These are phyloP conservation scores for Komagataella pastoris DNA, from an alignment of 805 yeast genomes.

Conservation along the genomic window DNA sequence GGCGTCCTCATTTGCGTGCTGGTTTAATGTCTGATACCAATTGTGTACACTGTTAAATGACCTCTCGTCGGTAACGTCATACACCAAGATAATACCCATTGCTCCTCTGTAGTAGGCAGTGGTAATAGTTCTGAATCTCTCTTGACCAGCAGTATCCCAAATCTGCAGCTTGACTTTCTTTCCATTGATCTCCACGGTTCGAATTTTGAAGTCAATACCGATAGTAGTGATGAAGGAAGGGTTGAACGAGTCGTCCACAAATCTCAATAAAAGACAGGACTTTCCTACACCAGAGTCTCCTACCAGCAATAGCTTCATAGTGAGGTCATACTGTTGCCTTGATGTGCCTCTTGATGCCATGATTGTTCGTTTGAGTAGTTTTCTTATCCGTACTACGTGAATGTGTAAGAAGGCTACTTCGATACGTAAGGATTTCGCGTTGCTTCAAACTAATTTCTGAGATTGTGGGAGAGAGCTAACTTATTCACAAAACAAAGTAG, in stretches of 20 bases:
- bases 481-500: background rate
- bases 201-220: slow-evolving; percentile 95
- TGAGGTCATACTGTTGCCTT: slow-evolving; percentile 67
- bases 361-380: background rate
- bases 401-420: background rate
- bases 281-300: slow-evolving; percentile 90
- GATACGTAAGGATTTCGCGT: background rate
- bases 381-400: background rate
- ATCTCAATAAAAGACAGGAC: slow-evolving; percentile 81
- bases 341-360: slow-evolving; percentile 52
- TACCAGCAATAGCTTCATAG: slow-evolving; percentile 82
- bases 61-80: slow-evolving; percentile 80
- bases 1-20: slow-evolving; percentile 94
- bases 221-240: slow-evolving; percentile 95
- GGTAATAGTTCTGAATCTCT: slow-evolving; percentile 86
- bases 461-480: background rate
- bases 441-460: background rate
- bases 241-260: slow-evolving; percentile 93
- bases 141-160: slow-evolving; percentile 98
- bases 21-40: slow-evolving; percentile 93
- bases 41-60: slow-evolving; percentile 86
- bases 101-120: slow-evolving; percentile 90
- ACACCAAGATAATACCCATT: slow-evolving; percentile 73
- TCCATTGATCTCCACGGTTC: slow-evolving; percentile 89
- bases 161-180: slow-evolving; percentile 88